phyloP scores from a whole-genome alignment of 2,329 filamentous ascomycete genomes.

The Botrytis deweyae region DNA sequence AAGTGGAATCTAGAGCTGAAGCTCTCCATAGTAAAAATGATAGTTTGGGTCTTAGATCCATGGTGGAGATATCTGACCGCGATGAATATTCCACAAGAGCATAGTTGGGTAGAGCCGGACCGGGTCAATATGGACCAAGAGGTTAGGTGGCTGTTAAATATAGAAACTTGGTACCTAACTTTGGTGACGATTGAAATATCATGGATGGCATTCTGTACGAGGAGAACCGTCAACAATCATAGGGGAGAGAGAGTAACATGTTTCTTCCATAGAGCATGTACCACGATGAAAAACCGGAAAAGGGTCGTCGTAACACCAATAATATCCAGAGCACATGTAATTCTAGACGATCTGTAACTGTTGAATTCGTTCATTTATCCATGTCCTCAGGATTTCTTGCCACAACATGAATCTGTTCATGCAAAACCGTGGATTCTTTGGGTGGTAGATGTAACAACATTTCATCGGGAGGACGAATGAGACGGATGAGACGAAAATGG shows the following conservation, averaged over 20 bases:
- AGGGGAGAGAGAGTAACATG: neutral
- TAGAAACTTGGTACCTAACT: neutral
- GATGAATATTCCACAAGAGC: neutral
- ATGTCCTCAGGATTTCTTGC: constrained; percentile 1
- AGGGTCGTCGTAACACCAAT: neutral
- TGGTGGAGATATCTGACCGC: constrained; percentile 15
- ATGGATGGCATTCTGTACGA: neutral
- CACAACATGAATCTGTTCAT: constrained; percentile 15
- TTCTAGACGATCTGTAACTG: neutral
- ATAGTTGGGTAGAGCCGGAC: neutral
- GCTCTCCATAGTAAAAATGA: constrained; percentile 16
- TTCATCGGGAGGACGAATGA: constrained; percentile 1
- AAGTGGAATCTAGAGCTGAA: neutral
- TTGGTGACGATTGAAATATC: neutral
- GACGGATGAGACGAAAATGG: neutral
- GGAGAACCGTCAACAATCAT: neutral
- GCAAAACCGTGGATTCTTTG: constrained; percentile 15
- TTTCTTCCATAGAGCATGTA: neutral
- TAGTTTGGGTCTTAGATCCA: constrained; percentile 10
- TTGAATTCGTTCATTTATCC: neutral
- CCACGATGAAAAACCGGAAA: constrained; percentile 1
- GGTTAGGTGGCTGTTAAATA: neutral
- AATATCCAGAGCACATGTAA: neutral
- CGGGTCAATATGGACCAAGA: neutral
- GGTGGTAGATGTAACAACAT: constrained; percentile 10